These are phyloP conservation scores for Nakazawaea wickerhamii DNA, from an alignment of 805 yeast species.

Conservation along the genomic window DNA sequence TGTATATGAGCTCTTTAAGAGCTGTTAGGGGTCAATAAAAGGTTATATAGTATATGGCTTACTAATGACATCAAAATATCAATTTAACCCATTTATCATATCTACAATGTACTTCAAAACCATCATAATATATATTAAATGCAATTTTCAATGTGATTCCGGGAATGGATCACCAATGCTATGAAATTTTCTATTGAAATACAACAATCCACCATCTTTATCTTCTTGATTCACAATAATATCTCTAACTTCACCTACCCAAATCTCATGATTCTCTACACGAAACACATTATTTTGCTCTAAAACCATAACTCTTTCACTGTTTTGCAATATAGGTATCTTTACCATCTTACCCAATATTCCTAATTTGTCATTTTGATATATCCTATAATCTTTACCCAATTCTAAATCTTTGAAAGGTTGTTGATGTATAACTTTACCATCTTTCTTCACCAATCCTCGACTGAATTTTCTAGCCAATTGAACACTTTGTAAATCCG, in stretches of 20 bases:
- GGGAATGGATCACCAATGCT: slow-evolving; percentile 23
- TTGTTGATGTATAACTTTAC: slow-evolving; percentile 30
- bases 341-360: slow-evolving; percentile 19
- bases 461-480: slow-evolving; percentile 62
- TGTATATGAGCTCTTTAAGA: not conserved
- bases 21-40: too few relatives aligned
- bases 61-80: too few relatives aligned
- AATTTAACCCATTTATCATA: too few relatives aligned
- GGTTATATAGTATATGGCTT: too few relatives aligned
- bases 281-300: slow-evolving; percentile 43
- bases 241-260: slow-evolving; percentile 76
- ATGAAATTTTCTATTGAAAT: slow-evolving; percentile 60
- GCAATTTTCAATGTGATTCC: not conserved
- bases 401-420: slow-evolving; percentile 52
- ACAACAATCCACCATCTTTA: slow-evolving; percentile 59
- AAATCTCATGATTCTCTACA: slow-evolving; percentile 84
- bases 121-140: too few relatives aligned
- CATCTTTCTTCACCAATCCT: slow-evolving; percentile 32
- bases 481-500: slow-evolving; percentile 45
- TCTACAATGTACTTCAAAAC: too few relatives aligned
- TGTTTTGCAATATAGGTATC: slow-evolving; percentile 52
- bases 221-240: slow-evolving; percentile 29
- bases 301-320: slow-evolving; percentile 62
- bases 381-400: slow-evolving; percentile 30
- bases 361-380: slow-evolving; percentile 17